Base-by-base conservation (phyloP, 1,284 basidiomycete genomes). In the Xerocomus tenax region DNA sequence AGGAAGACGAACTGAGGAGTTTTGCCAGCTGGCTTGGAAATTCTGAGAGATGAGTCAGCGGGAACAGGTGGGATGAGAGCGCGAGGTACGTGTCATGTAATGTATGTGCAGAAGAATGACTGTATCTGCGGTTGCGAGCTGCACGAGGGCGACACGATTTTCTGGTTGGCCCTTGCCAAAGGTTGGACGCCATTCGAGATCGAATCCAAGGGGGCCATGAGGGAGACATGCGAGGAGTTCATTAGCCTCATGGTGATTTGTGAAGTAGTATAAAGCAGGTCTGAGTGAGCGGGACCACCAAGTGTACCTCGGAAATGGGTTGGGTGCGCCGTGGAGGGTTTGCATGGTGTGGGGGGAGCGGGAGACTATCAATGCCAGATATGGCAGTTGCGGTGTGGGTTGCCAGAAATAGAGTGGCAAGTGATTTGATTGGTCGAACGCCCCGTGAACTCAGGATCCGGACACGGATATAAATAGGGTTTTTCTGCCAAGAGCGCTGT, bases 181-280 rank as follows among this genome's bases (percentile, higher is more conserved):
- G 19, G 59, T 76, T 0, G 85, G 85, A 53, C 74, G 76, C 85
- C 85, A 88, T 64, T 88, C 85, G 34, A 85, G 70, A 60, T 88
- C 85, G 54, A 88, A 81, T 32, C 84, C 84, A 45, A 82, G 59
- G n/a, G 68, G 66, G 16, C 71, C 69, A 21, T 41, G 50, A n/a
- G 58, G 55, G n/a, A 63, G 45, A 8, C 45, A 6, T 21, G 58
- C 52, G 21, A 68, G 57, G 12, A 40, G 43, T 8, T n/a, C 19
- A 16, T 69, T 50, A 35, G 65, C 66, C 2, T 52, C 47, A 23
- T 44, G 28, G 47, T 58, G 54, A 46, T 60, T 42, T 4, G 57
- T 57, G 30, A 64, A 51, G 51, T 68, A 68, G 40, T 47, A 47
- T 8, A 69, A 8, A 0, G 40, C 42, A 0, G 63, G 53, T 5